Evolutionary conservation across 306 rosid genomes (phyloP).

Genomic region (Astragalus membranaceus): DNA sequence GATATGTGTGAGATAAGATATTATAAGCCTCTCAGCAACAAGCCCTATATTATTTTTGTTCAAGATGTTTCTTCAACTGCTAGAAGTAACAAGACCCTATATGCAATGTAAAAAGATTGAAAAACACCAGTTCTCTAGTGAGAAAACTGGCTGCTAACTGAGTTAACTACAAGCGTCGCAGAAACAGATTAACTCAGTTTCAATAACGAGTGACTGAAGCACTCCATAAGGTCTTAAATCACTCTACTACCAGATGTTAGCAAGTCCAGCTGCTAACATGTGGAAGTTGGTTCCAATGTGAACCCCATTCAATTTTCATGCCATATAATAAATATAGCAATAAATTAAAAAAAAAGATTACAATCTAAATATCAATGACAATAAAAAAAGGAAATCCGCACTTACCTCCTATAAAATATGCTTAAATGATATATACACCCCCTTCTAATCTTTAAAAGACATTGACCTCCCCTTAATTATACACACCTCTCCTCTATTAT

Average conservation of each 20-base stretch:
- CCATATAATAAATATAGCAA: background rate
- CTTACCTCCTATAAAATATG: no score
- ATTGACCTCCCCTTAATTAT: no score
- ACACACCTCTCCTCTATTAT: no score
- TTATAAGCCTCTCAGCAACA: background rate
- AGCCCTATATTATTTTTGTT: background rate
- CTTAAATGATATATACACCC: no score
- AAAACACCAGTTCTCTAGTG: background rate
- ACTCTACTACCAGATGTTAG: background rate
- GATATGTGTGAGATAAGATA: background rate
- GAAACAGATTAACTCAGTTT: no score
- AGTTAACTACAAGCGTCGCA: background rate
- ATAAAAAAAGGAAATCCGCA: background rate
- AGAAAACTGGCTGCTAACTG: background rate
- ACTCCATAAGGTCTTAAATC: background rate
- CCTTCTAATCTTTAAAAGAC: no score
- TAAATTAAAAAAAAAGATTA: background rate
- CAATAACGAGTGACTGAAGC: background rate
- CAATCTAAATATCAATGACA: background rate
- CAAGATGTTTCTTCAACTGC: background rate
- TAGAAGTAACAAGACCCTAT: background rate
- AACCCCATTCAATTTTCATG: slow-evolving; percentile 6
- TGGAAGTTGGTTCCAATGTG: background rate
- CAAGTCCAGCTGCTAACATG: slow-evolving; percentile 2
- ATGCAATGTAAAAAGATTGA: background rate